Conservation (phyloP, 371 early-diverging fungal genomes). For the Mucor sp. region DNA sequence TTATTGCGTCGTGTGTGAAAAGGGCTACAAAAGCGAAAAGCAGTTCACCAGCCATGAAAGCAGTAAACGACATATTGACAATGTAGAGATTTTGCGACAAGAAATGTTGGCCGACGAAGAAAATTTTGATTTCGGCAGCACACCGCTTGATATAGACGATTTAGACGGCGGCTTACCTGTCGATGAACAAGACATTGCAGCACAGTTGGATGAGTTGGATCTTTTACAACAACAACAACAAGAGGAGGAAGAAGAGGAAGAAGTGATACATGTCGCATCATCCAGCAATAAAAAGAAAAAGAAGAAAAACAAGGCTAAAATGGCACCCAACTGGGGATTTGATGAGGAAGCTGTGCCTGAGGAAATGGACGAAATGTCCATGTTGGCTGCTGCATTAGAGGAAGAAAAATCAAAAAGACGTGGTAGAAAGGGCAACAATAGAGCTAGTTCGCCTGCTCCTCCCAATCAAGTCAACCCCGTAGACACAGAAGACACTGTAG, state of each 20-base stretch:
- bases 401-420: slow-evolving; percentile 30
- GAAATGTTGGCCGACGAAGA: slow-evolving; percentile 71
- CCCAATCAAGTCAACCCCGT: slow-evolving; percentile 9
- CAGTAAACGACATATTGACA: slow-evolving; percentile 76
- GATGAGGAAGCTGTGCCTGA: slow-evolving; percentile 42
- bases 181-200: neutral
- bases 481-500: slow-evolving; percentile 15
- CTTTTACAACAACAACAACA: slow-evolving; percentile 8
- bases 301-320: slow-evolving; percentile 32
- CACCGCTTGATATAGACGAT: neutral
- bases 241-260: slow-evolving; percentile 4
- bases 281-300: slow-evolving; percentile 21
- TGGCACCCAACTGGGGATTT: slow-evolving; percentile 24
- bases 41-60: slow-evolving; percentile 78
- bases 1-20: slow-evolving; percentile 85
- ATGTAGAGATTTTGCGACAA: slow-evolving; percentile 60
- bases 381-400: slow-evolving; percentile 32
- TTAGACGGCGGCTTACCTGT: slow-evolving; percentile 4
- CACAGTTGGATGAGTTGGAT: slow-evolving; percentile 3
- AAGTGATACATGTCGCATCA: slow-evolving; percentile 6
- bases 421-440: slow-evolving; percentile 24
- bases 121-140: slow-evolving; percentile 36
- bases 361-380: slow-evolving; percentile 27
- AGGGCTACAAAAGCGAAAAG: slow-evolving; percentile 73
- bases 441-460: neutral